Percentiles rank a stretch among this genome's conserved stretches.
Evolutionary conservation across 495 filamentous ascomycete species (phyloP).

Genomic region (Aspergillus incahuasiensis): DNA sequence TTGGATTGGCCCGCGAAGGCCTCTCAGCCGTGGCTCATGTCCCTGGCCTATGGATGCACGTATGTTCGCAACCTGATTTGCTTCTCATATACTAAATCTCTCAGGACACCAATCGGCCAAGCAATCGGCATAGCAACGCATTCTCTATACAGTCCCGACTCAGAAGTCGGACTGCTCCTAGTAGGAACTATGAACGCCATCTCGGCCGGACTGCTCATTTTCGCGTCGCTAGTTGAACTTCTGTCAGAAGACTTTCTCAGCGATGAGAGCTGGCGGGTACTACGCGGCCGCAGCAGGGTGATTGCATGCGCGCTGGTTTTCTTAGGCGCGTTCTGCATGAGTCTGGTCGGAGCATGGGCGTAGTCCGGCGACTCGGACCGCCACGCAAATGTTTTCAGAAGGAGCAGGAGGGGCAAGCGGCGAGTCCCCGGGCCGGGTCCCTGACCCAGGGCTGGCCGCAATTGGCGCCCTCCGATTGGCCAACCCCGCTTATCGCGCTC

Average conservation of each 20-base stretch:
- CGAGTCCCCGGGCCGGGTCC: too few species aligned
- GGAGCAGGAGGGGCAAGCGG: too few species aligned
- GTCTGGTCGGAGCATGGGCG: constrained; percentile 79
- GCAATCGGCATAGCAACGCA: constrained; percentile 66
- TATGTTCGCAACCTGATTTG: constrained; percentile 13
- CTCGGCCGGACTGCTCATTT: constrained; percentile 57
- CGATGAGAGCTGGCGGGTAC: constrained; percentile 51
- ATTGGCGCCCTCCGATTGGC: constrained; percentile 24
- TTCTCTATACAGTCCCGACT: constrained; percentile 59
- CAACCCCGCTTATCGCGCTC: constrained; percentile 31
- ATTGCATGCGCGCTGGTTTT: constrained; percentile 68
- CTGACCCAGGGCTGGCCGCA: not conserved
- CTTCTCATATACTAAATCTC: not conserved
- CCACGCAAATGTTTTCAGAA: too few species aligned
- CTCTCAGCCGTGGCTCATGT: constrained; percentile 58
- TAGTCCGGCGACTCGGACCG: constrained; percentile 1
- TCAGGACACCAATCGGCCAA: constrained; percentile 76
- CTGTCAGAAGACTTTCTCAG: constrained; percentile 61
- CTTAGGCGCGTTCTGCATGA: constrained; percentile 71
- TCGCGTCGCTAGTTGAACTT: constrained; percentile 58
- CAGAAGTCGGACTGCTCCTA: constrained; percentile 59
- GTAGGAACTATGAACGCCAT: constrained; percentile 70
- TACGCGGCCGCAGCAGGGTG: constrained; percentile 61
- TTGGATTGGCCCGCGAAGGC: constrained; percentile 41
- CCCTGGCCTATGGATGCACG: constrained; percentile 66